These are phyloP conservation scores for Penicillium sp. DNA, from an alignment of 2,329 filamentous ascomycete species.

Conservation along the genomic window DNA sequence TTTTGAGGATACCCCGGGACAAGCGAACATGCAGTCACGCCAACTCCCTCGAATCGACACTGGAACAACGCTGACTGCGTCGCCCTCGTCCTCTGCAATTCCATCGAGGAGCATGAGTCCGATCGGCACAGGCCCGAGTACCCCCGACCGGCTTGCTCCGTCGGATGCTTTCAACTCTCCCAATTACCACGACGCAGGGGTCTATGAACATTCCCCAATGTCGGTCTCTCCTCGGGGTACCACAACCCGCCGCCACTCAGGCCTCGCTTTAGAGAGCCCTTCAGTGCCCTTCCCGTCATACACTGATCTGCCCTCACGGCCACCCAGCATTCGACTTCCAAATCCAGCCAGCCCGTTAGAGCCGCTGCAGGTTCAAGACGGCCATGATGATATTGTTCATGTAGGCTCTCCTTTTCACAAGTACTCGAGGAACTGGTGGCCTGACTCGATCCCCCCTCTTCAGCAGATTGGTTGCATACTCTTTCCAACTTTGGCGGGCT, in stretches of 20 bases:
- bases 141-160: constrained; percentile 46
- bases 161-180: constrained; percentile 41
- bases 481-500: constrained; percentile 82
- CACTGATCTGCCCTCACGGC: constrained; percentile 58
- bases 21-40: constrained; percentile 14
- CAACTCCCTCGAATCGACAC: constrained; percentile 25
- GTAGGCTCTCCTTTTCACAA: constrained; percentile 39
- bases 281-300: constrained; percentile 68
- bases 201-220: constrained; percentile 25
- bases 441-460: constrained; percentile 69
- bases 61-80: constrained; percentile 29
- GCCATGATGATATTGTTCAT: constrained; percentile 38
- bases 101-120: constrained; percentile 37
- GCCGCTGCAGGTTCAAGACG: constrained; percentile 28
- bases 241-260: constrained; percentile 11
- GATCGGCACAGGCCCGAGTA: constrained; percentile 25
- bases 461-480: constrained; percentile 69
- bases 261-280: constrained; percentile 34
- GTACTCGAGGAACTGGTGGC: constrained; percentile 70
- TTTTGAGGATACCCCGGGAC: constrained; percentile 21
- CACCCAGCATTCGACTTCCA: constrained; percentile 58
- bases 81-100: constrained; percentile 34
- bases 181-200: constrained; percentile 33
- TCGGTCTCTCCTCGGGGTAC: constrained; percentile 34
- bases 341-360: constrained; percentile 40